Evolutionary conservation across 2,329 filamentous ascomycete species (phyloP), one percentile per base, ranked within the genome.

Genomic region (Fusarium cyanostomum): DNA sequence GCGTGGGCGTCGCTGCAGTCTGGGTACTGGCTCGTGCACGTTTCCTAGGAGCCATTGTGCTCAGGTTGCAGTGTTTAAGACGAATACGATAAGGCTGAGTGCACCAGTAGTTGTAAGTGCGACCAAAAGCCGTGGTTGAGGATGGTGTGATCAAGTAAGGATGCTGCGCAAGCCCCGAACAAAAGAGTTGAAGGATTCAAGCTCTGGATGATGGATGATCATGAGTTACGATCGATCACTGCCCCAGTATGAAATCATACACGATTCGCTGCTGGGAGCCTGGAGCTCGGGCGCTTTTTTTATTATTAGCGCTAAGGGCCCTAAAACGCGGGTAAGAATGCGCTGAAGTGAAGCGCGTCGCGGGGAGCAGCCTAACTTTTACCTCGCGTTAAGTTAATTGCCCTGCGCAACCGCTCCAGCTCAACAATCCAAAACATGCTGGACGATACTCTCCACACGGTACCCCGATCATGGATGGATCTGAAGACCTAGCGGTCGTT

Each of bases 21-120:
- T 81, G 82, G 39, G 82, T 78, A 67, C 81, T 75, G 45, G 74
- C 78, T 70, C 86, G 89, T 33, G 84, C 82, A 70, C 87, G 89
- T 75, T 92, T 93, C 64, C 86, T 85, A 2, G 89, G 89, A 52
- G 89, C 86, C 89, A 92, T 92, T 41, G 38, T 43, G 48, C 39
- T 42, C 12, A 31, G 21, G 50, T 27, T 39, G 18, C 42, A 30
- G 12, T 38, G 34, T 43, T 21, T n/a, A 28, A 12, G 41, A 35
- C 8, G 16, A 21, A 7, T 24, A 8, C 12, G 27, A 34, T 24
- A 31, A 38, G 21, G 13, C n/a, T 35, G 2, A 8, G 48, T 5
- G 10, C 13, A 43, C 15, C 11, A 1, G 3, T 9, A 24, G 5
- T 11, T 38, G 12, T 37, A 12, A 27, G 21, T 13, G 10, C 24